A percentile compares a stretch with the other conserved stretches of the same genome.
Conservation (phyloP, 129 eudicot genomes). For the Flaveria brownii region DNA sequence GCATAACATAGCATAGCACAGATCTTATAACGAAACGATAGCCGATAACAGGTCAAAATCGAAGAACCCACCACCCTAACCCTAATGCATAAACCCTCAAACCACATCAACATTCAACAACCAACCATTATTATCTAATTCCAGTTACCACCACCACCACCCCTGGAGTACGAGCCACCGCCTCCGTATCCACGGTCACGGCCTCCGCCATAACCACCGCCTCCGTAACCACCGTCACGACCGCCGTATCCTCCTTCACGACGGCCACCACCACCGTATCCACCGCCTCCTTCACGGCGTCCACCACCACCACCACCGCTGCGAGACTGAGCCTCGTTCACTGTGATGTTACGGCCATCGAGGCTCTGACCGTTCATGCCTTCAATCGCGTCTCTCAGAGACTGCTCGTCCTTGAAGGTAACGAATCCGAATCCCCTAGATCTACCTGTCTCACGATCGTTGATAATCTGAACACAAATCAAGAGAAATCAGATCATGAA, state of each 20-base stretch:
- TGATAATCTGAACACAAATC: conserved; percentile 49
- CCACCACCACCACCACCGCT: conserved; percentile 42
- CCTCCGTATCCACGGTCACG: conserved; percentile 49
- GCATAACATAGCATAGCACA: neutral
- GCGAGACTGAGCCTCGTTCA: conserved; percentile 85
- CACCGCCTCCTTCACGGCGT: conserved; percentile 62
- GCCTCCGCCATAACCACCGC: conserved; percentile 43
- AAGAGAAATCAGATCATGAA: neutral
- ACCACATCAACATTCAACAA: neutral
- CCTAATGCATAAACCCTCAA: neutral
- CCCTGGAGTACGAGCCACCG: conserved; percentile 31
- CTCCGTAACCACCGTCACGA: conserved; percentile 49
- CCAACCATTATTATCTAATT: conserved; percentile 7
- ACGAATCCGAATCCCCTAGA: conserved; percentile 85
- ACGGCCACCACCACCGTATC: conserved; percentile 43
- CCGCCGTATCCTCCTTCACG: conserved; percentile 44
- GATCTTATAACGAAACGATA: neutral
- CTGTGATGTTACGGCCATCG: conserved; percentile 77
- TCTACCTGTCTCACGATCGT: conserved; percentile 82
- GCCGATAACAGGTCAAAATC: conserved; percentile 6
- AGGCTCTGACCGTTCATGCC: conserved; percentile 84
- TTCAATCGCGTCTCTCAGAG: conserved; percentile 66
- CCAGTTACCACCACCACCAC: conserved; percentile 37
- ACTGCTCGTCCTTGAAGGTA: conserved; percentile 57
- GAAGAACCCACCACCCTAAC: neutral